A percentile compares a stretch with the other conserved stretches of the same genome.
Evolutionary conservation across 176 grass and related monocot species (phyloP).

Genomic region (Melocanna baccifera): DNA sequence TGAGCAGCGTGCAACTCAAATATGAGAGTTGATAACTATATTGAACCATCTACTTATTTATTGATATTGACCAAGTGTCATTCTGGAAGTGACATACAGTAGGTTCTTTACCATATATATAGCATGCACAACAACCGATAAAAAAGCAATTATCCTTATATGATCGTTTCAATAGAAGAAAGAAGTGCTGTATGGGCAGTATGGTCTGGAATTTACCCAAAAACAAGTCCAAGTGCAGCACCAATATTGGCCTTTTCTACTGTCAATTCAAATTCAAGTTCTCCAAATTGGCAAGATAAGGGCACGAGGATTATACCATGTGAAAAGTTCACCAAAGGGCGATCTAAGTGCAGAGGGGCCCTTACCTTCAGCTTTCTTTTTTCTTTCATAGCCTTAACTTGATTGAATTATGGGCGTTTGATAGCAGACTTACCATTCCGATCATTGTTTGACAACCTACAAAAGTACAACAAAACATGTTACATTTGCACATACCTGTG

Average conservation of each 20-base stretch:
- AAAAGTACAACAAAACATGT: not conserved
- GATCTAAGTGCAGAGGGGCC: not conserved
- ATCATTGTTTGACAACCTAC: conserved; percentile 82
- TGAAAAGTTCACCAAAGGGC: not conserved
- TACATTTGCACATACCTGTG: conserved; percentile 15
- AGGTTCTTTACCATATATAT: conserved; percentile 2
- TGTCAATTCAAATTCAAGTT: conserved; percentile 69
- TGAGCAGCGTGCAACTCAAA: not conserved
- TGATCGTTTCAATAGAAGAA: not conserved
- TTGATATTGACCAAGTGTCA: not conserved
- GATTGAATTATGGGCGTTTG: conserved; percentile 42
- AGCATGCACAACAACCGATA: not conserved
- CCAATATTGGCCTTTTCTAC: conserved; percentile 60
- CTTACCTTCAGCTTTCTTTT: conserved; percentile 70
- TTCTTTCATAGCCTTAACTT: conserved; percentile 55
- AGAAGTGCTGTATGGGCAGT: no score
- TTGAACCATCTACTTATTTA: not conserved
- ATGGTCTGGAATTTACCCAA: conserved; percentile 60
- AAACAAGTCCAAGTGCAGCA: conserved; percentile 58
- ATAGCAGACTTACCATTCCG: conserved; percentile 65
- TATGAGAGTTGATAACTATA: not conserved
- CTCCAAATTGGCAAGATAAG: conserved; percentile 63
- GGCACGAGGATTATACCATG: not conserved
- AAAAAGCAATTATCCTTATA: not conserved
- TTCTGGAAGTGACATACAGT: not conserved